Conservation (phyloP, 2,329 filamentous ascomycete genomes). For the Xylariaceae sp. region DNA sequence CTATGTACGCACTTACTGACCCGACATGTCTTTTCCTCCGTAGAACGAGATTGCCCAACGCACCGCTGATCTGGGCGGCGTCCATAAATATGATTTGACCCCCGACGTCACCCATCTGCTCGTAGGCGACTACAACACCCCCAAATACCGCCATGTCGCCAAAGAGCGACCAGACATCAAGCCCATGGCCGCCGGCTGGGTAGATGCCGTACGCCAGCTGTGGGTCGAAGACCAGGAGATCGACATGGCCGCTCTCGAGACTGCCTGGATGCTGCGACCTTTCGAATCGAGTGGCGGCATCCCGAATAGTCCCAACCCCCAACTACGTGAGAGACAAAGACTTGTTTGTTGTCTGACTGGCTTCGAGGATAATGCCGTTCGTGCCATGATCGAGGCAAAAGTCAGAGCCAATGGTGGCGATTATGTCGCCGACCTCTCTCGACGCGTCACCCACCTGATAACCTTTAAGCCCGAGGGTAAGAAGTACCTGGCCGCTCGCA, state of each 20-base stretch:
- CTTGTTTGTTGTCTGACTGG: conserved; percentile 57
- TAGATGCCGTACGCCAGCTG: conserved; percentile 72
- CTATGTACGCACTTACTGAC: background rate
- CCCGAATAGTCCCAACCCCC: conserved; percentile 27
- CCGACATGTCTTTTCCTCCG: background rate
- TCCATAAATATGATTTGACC: conserved; percentile 89
- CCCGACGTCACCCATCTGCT: conserved; percentile 93
- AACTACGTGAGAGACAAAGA: conserved; percentile 35
- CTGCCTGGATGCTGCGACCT: conserved; percentile 60
- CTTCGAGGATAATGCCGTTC: conserved; percentile 58
- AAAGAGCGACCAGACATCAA: conserved; percentile 82
- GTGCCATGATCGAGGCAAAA: conserved; percentile 67
- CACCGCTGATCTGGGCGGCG: conserved; percentile 78
- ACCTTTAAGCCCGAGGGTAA: conserved; percentile 75
- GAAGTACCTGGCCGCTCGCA: conserved; percentile 84
- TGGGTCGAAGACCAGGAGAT: conserved; percentile 81
- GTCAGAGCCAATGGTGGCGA: conserved; percentile 71
- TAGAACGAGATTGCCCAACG: conserved; percentile 59
- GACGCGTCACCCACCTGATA: conserved; percentile 82
- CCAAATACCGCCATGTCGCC: conserved; percentile 94
- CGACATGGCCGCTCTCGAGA: conserved; percentile 68
- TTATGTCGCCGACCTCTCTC: conserved; percentile 86
- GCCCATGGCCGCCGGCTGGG: conserved; percentile 78
- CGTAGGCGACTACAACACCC: conserved; percentile 82
- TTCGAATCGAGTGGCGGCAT: conserved; percentile 55